Evolutionary conservation across 2,329 filamentous ascomycete species (phyloP).

Genomic region (Cryoendolithus antarcticus): DNA sequence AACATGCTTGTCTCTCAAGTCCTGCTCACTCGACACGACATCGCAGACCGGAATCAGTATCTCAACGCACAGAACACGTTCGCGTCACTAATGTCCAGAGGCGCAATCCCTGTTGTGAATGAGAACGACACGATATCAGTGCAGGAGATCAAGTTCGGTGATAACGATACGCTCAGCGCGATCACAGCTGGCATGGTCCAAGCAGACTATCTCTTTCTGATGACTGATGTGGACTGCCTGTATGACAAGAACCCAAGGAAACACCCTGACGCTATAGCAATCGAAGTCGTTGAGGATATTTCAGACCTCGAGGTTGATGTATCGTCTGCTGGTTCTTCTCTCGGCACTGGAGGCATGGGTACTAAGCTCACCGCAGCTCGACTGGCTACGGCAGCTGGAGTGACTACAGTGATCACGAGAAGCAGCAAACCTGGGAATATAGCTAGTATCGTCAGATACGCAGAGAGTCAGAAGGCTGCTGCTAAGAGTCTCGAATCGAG

Average conservation of each 20-base stretch:
- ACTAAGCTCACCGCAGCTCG: conserved; percentile 93
- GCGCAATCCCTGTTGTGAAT: conserved; percentile 95
- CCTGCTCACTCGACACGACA: conserved; percentile 86
- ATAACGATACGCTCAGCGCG: conserved; percentile 94
- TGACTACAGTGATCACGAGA: conserved; percentile 89
- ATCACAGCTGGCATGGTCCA: conserved; percentile 97
- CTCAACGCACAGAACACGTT: conserved; percentile 95
- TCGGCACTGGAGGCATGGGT: conserved; percentile 93
- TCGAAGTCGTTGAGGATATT: conserved; percentile 88
- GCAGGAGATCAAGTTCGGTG: conserved; percentile 97
- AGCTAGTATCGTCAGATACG: conserved; percentile 68
- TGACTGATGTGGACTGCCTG: conserved; percentile 97
- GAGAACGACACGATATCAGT: conserved; percentile 97
- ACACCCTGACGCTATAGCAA: conserved; percentile 73
- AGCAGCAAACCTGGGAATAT: conserved; percentile 93
- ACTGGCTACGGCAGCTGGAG: conserved; percentile 83
- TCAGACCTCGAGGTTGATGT: conserved; percentile 72
- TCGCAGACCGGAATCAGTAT: conserved; percentile 90
- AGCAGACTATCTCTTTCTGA: conserved; percentile 90
- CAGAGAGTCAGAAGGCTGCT: conserved; percentile 48
- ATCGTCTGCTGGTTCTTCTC: conserved; percentile 72
- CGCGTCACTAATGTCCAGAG: conserved; percentile 78
- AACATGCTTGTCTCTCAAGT: conserved; percentile 90
- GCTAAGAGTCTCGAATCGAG: conserved; percentile 15
- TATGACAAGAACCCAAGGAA: conserved; percentile 92